Evolutionary conservation across 805 yeast genomes (phyloP).

Genomic region (Candida quercuum): DNA sequence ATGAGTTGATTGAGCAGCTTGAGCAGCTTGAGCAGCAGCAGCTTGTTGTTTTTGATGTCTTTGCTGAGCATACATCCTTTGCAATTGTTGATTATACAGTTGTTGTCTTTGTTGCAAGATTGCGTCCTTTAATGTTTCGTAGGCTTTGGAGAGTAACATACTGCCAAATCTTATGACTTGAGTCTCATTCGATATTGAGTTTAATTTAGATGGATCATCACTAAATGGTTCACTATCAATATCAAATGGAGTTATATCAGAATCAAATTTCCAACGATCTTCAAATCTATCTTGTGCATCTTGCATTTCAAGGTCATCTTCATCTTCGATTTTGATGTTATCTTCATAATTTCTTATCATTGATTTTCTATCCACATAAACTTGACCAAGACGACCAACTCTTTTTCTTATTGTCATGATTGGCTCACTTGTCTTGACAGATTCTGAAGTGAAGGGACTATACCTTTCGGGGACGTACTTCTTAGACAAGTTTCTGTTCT

Average conservation of each 20-base stretch:
- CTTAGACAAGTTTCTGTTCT: constrained; percentile 19
- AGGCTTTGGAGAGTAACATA: constrained; percentile 82
- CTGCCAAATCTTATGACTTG: constrained; percentile 89
- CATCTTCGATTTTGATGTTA: constrained; percentile 7
- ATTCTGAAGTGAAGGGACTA: constrained; percentile 29
- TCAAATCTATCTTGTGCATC: constrained; percentile 44
- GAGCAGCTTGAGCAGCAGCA: neutral
- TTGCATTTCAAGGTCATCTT: constrained; percentile 18
- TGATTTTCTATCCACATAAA: constrained; percentile 72
- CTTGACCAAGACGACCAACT: constrained; percentile 62
- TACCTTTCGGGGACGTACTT: constrained; percentile 29
- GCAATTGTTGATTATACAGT: constrained; percentile 27
- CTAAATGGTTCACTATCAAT: constrained; percentile 46
- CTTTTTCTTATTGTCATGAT: constrained; percentile 67
- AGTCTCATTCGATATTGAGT: constrained; percentile 78
- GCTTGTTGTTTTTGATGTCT: constrained; percentile 14
- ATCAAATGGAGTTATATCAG: constrained; percentile 38
- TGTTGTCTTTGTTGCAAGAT: constrained; percentile 65
- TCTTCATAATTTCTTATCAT: constrained; percentile 33
- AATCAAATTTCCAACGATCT: constrained; percentile 66
- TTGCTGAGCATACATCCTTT: constrained; percentile 23
- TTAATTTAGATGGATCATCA: constrained; percentile 77
- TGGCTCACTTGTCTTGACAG: constrained; percentile 32
- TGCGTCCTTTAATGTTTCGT: constrained; percentile 73
- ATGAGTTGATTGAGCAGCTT: neutral